These are phyloP conservation scores for Debaryomycetaceae sp. DNA, from an alignment of 1,139 yeast species.

Conservation along the genomic window DNA sequence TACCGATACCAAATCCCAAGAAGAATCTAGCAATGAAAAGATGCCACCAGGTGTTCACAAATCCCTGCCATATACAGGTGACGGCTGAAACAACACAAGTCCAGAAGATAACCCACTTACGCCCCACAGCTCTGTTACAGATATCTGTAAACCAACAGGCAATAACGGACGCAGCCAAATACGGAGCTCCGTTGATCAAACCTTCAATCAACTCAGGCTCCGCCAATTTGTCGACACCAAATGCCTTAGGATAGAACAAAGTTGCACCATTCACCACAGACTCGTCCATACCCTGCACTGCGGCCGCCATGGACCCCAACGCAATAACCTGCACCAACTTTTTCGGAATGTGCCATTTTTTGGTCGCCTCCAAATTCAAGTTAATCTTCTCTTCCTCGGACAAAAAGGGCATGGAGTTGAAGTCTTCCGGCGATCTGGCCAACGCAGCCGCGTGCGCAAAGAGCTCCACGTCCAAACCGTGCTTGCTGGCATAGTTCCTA, in stretches of 20 bases:
- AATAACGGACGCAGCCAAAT: slow-evolving; percentile 64
- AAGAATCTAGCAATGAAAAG: slow-evolving; percentile 69
- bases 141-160: slow-evolving; percentile 76
- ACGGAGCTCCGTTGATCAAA: slow-evolving; percentile 77
- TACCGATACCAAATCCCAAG: slow-evolving; percentile 77
- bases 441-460: slow-evolving; percentile 75
- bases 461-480: slow-evolving; percentile 61
- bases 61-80: slow-evolving; percentile 76
- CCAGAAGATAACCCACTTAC: slow-evolving; percentile 70
- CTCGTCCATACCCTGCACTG: slow-evolving; percentile 93
- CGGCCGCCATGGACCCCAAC: slow-evolving; percentile 83
- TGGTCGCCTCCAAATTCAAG: slow-evolving; percentile 55
- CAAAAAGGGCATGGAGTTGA: slow-evolving; percentile 55
- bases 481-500: slow-evolving; percentile 57
- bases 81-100: slow-evolving; percentile 63
- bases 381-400: slow-evolving; percentile 56
- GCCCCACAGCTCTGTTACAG: slow-evolving; percentile 59
- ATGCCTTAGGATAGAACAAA: slow-evolving; percentile 56
- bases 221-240: slow-evolving; percentile 54
- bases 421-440: slow-evolving; percentile 63
- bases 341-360: slow-evolving; percentile 62
- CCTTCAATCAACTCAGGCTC: slow-evolving; percentile 61
- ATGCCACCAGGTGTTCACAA: slow-evolving; percentile 71
- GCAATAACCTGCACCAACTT: slow-evolving; percentile 62
- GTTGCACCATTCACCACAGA: slow-evolving; percentile 84